phyloP scores from a whole-genome alignment of 169 alveolate genomes.

The Cryptosporidium felis region DNA sequence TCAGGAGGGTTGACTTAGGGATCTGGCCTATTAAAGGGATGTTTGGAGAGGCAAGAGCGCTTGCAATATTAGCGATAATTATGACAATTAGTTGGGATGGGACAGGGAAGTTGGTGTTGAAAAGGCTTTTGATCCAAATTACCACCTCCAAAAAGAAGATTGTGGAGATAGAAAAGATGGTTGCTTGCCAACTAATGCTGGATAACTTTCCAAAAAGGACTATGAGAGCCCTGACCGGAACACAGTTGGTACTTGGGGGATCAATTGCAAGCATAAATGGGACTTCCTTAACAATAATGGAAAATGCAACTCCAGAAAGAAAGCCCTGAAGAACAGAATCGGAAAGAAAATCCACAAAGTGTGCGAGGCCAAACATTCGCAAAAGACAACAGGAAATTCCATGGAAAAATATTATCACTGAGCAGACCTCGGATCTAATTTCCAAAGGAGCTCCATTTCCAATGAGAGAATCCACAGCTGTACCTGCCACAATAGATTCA shows the following conservation, averaged over 20 bases:
- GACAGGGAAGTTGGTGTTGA: conserved; percentile 38
- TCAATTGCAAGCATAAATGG: conserved; percentile 65
- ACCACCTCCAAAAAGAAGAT: conserved; percentile 27
- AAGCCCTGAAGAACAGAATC: conserved; percentile 52
- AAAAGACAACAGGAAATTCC: conserved; percentile 59
- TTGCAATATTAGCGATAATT: conserved; percentile 24
- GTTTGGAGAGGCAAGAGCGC: conserved; percentile 39
- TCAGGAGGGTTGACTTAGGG: background rate
- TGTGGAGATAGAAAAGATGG: conserved; percentile 14
- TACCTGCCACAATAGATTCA: conserved; percentile 50
- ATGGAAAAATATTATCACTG: conserved; percentile 23
- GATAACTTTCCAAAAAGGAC: background rate
- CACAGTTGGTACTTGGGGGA: conserved; percentile 18
- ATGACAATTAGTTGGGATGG: conserved; percentile 45
- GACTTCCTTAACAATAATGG: conserved; percentile 39
- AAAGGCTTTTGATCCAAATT: background rate
- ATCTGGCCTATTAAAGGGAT: conserved; percentile 37
- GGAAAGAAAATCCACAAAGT: conserved; percentile 53
- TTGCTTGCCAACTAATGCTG: conserved; percentile 36
- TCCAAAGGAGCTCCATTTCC: conserved; percentile 12
- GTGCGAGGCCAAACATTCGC: conserved; percentile 42
- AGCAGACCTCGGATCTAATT: conserved; percentile 24
- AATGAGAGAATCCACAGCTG: conserved; percentile 29
- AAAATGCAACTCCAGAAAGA: conserved; percentile 59
- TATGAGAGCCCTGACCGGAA: conserved; percentile 27